Evolutionary conservation across 2,329 filamentous ascomycete genomes (phyloP), one percentile per base, ranked within the genome.

Genomic region (Trichoderma polysporum): DNA sequence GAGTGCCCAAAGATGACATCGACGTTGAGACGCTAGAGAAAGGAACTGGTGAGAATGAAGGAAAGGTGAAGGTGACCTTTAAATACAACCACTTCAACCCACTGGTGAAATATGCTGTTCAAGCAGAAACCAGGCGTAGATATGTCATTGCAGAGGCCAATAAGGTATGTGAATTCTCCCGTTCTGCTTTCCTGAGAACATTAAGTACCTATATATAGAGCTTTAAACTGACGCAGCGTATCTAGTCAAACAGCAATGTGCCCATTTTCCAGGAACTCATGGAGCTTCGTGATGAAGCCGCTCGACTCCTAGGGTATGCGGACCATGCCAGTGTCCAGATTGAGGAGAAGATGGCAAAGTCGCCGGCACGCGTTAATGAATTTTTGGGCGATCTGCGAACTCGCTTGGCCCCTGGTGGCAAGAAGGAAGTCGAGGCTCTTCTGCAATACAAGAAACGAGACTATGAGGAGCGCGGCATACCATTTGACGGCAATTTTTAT

Each of bases 281-380:
- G 60, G 78, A 89, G 12, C 86, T 94, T 29, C 88, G 92, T 10
- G 91, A 94, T 72, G 91, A 94, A 77, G 90, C 88, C 19, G 92
- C 92, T 13, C 86, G 90, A 60, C 83, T 94, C 56, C 83, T 94
- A 1, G 91, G 91, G 13, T 95, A 93, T 77, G 84, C 87, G 6
- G 88, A 93, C 74, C 91, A 94, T 75, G 92, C 92, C 19, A 85
- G 88, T 56, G 89, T 93, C 77, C 83, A 86, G 54, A 90, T 95
- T 45, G 91, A 93, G 74, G 88, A 92, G 73, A 94, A 93, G 84
- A 95, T 95, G 92, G 91, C 91, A 54, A 93, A 94, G 83, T 88
- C 85, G 1, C 85, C 90, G 1, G 84, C 87, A 74, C 90, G 86
- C 0, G 91, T 95, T 12, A 85, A 90, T 70, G 85, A 88, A 61